Percentiles rank a stretch among this genome's conserved stretches.
These are phyloP conservation scores for Verticillium zaregamsianum DNA, from an alignment of 2,329 filamentous ascomycete genomes.

Conservation along the genomic window DNA sequence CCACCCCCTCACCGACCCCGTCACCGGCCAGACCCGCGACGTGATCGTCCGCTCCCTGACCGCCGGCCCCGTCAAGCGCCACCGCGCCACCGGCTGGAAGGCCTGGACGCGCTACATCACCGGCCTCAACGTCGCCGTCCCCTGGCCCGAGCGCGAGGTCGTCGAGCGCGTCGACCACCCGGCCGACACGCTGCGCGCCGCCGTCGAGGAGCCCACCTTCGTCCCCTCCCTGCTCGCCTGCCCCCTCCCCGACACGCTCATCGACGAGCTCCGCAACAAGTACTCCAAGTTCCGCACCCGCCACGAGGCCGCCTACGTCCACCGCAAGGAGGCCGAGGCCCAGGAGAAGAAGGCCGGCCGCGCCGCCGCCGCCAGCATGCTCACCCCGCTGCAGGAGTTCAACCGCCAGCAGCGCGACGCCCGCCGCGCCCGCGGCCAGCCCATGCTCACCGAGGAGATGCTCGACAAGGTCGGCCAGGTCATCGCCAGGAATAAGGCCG, in stretches of 20 bases:
- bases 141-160: conserved; percentile 62
- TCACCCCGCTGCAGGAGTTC: conserved; percentile 56
- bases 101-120: conserved; percentile 58
- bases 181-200: conserved; percentile 70
- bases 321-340: conserved; percentile 58
- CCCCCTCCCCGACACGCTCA: conserved; percentile 73
- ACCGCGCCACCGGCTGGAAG: conserved; percentile 35
- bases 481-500: conserved; percentile 51
- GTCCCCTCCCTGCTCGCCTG: conserved; percentile 71
- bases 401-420: conserved; percentile 49
- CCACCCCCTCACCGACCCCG: conserved; percentile 64
- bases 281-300: conserved; percentile 78
- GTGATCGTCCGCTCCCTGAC: conserved; percentile 72
- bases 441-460: conserved; percentile 53
- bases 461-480: conserved; percentile 58
- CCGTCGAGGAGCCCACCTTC: conserved; percentile 72
- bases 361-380: conserved; percentile 33
- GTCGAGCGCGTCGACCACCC: conserved; percentile 49
- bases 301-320: conserved; percentile 71
- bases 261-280: conserved; percentile 82
- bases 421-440: conserved; percentile 50
- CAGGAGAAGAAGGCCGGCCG: conserved; percentile 34
- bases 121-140: conserved; percentile 68
- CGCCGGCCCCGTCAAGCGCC: conserved; percentile 44
- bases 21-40: conserved; percentile 63